Conservation (phyloP, 2,329 filamentous ascomycete species). For the Parasarocladium wereldwijsianum region DNA sequence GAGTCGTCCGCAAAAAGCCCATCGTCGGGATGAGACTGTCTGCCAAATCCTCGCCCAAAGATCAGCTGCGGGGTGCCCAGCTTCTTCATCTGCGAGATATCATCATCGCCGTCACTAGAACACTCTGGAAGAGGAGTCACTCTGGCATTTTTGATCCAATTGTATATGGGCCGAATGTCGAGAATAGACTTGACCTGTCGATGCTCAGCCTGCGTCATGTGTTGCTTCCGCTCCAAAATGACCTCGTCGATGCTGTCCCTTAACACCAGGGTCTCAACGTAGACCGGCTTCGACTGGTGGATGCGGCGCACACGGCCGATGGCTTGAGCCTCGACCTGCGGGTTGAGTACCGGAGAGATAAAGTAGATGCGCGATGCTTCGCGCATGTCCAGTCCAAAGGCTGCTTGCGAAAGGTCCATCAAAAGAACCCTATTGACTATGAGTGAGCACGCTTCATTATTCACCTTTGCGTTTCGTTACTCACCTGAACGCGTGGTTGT, state of each 20-base stretch:
- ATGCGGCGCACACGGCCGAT: conserved; percentile 84
- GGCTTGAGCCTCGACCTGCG: conserved; percentile 75
- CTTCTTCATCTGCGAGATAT: conserved; percentile 32
- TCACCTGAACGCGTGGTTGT: conserved; percentile 45
- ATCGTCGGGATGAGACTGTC: conserved; percentile 26
- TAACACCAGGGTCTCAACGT: conserved; percentile 75
- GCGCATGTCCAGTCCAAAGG: conserved; percentile 75
- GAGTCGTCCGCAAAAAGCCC: conserved; percentile 21
- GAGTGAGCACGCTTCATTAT: no score
- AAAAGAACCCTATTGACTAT: conserved; percentile 48
- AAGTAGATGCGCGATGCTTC: conserved; percentile 80
- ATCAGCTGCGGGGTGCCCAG: conserved; percentile 30
- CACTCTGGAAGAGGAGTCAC: conserved; percentile 23
- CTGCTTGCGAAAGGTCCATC: conserved; percentile 84
- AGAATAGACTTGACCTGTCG: conserved; percentile 39
- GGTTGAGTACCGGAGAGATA: conserved; percentile 74
- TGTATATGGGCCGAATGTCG: conserved; percentile 40
- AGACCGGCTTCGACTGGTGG: conserved; percentile 64
- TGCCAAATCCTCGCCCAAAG: conserved; percentile 35
- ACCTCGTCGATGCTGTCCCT: conserved; percentile 71
- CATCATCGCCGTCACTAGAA: conserved; percentile 14
- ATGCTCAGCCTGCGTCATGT: conserved; percentile 59
- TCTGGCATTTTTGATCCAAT: conserved; percentile 41
- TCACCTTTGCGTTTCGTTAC: not conserved
- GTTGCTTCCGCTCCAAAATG: conserved; percentile 57